phyloP scores from a whole-genome alignment of 2,329 filamentous ascomycete species.

The Nothophaeocryptopus gaeumannii region DNA sequence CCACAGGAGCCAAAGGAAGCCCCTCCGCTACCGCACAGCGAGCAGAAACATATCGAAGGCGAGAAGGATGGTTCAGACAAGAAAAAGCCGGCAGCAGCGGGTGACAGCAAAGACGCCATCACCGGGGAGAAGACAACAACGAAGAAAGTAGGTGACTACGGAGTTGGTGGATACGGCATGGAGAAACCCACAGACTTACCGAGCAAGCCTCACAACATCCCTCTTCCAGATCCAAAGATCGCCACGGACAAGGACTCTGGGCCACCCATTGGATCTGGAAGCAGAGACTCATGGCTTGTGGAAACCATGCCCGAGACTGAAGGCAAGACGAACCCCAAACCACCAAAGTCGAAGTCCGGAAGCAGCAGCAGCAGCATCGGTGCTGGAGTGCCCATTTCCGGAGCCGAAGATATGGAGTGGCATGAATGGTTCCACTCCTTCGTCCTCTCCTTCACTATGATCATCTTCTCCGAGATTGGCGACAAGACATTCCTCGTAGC shows the following conservation, averaged over 20 bases:
- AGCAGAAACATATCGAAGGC: conserved; percentile 63
- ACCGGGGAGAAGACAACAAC: conserved; percentile 23
- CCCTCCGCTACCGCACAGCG: conserved; percentile 75
- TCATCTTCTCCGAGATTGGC: conserved; percentile 91
- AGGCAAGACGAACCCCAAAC: conserved; percentile 32
- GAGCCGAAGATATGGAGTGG: conserved; percentile 24
- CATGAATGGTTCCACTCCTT: conserved; percentile 69
- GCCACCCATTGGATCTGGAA: conserved; percentile 24
- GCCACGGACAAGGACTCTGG: conserved; percentile 19
- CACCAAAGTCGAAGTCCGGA: conserved; percentile 26
- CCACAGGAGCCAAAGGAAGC: conserved; percentile 83
- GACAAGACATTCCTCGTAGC: conserved; percentile 99
- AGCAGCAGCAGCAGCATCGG: conserved; percentile 27
- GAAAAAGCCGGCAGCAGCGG: conserved; percentile 30
- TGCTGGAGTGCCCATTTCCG: conserved; percentile 5
- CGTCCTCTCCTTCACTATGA: conserved; percentile 91
- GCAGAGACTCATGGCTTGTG: conserved; percentile 31
- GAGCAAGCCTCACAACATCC: conserved; percentile 70
- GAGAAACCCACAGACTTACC: conserved; percentile 63
- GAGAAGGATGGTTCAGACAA: conserved; percentile 26
- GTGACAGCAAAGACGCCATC: conserved; percentile 36
- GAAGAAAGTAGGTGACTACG: conserved; percentile 33
- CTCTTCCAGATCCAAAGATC: conserved; percentile 61
- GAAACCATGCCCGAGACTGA: conserved; percentile 41
- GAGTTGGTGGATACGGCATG: conserved; percentile 34